These are phyloP conservation scores for Cyberlindnera meyerae DNA, from an alignment of 805 yeast species.

Conservation along the genomic window DNA sequence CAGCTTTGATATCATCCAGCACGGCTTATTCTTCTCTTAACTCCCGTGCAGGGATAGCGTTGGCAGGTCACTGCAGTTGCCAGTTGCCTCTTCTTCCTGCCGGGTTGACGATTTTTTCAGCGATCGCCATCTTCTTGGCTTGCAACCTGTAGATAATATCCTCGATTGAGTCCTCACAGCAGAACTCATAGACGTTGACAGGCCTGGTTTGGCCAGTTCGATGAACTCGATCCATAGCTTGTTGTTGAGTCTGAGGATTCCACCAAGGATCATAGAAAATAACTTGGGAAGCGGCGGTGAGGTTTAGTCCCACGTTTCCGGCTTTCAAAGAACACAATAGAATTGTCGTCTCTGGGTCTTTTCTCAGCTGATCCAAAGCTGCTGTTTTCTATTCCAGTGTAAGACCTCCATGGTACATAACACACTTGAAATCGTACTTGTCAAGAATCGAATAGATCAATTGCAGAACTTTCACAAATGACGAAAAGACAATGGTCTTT, in stretches of 20 bases:
- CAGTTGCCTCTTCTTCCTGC: too few relatives aligned
- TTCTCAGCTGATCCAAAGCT: constrained; percentile 27
- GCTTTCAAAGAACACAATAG: constrained; percentile 75
- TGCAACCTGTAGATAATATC: constrained; percentile 81
- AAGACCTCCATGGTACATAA: constrained; percentile 34
- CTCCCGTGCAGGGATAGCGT: too few relatives aligned
- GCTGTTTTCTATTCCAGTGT: constrained; percentile 26
- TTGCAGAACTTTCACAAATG: constrained; percentile 34
- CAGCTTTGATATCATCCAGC: too few relatives aligned
- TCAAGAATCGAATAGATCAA: constrained; percentile 27
- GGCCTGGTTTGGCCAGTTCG: constrained; percentile 76
- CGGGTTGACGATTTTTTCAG: constrained; percentile 62
- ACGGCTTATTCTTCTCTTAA: too few relatives aligned
- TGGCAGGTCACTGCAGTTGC: too few relatives aligned
- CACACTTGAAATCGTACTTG: constrained; percentile 28
- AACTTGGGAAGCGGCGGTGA: constrained; percentile 78
- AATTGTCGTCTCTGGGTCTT: constrained; percentile 31
- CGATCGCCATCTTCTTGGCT: constrained; percentile 68
- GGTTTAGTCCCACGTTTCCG: constrained; percentile 88
- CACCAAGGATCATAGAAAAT: constrained; percentile 95
- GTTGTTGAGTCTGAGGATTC: constrained; percentile 87
- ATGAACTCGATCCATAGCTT: constrained; percentile 88
- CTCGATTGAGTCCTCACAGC: constrained; percentile 74
- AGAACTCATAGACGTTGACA: constrained; percentile 73
- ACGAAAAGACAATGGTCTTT: constrained; percentile 43